phyloP scores from a whole-genome alignment of 345 rosid species.

The Acer saccharum region DNA sequence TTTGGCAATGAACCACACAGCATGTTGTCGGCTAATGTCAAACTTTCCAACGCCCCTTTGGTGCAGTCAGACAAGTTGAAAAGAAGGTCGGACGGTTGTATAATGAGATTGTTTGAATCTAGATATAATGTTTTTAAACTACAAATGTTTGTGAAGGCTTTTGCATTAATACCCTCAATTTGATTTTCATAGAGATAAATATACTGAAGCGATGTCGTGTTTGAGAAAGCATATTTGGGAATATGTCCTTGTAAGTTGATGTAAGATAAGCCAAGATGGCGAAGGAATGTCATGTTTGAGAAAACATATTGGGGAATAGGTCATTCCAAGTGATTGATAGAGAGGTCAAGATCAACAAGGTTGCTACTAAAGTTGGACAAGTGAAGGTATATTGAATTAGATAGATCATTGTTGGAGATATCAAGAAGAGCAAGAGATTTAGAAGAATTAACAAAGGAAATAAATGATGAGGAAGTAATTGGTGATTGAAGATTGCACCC shows the following conservation, averaged over 20 bases:
- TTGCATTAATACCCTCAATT: background rate
- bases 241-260: background rate
- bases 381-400: background rate
- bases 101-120: too few relatives aligned
- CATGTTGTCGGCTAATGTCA: too few relatives aligned
- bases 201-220: background rate
- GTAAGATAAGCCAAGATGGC: background rate
- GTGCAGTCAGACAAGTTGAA: too few relatives aligned
- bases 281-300: background rate
- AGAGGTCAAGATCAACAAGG: background rate
- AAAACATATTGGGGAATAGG: conserved; percentile 4
- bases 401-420: background rate
- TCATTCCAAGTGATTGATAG: background rate
- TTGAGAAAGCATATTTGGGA: background rate
- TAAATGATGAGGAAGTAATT: background rate
- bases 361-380: conserved; percentile 8
- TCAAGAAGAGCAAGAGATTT: background rate
- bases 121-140: too few relatives aligned
- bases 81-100: too few relatives aligned
- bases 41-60: too few relatives aligned
- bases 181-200: background rate
- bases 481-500: too few relatives aligned
- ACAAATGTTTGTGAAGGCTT: background rate
- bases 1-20: too few relatives aligned
- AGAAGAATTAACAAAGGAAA: background rate